Base-by-base conservation (phyloP, 192 early-diverging fungal genomes). In the Gonapodya prolifera region DNA sequence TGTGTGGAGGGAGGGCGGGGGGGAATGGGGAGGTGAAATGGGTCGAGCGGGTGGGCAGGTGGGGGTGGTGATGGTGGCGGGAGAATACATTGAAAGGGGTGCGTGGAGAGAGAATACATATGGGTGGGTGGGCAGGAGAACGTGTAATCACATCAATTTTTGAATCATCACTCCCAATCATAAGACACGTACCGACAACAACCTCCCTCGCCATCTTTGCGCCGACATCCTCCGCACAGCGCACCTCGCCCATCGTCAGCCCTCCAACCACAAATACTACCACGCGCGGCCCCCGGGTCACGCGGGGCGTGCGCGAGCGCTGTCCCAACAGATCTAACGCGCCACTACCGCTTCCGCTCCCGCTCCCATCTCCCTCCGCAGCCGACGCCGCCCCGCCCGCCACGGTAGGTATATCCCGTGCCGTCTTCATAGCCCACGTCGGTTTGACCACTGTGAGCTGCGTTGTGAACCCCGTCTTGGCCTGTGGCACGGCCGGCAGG, bases 231-330 rank as follows among this genome's bases (percentile, higher is more conserved):
- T 93, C 89, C 61, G 85, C 83, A 1, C 87, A 81, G 33, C 92
- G 86, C 34, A 95, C 84, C 81, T 96, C 94, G 31, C 92, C 90
- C 34, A 88, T 92, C 30, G 91, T 89, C 34, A 92, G 80, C 30
- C 94, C 94, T 35, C 94, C 94, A 33, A 92, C 86, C 69, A 95
- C 82, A 77, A 96, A 96, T 2, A 96, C 80, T 69, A 94, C 87
- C 18, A 94, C 75, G 2, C 89, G 79, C 35, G 89, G 83, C 30
- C 92, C 86, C 76, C 79, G 79, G 75, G 84, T 73, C 45, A 61
- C 45, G 8, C 45, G 45, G 45, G 45, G 45, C 23, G 45, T 8
- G 8, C 23, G 8, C 8, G 8, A 16, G 8, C 23, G 8, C 45
- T 61, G 45, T 8, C 45, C 45, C 8, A 61, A 23, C 45, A 61